Base-by-base conservation (phyloP, 2,329 filamentous ascomycete genomes). In the Aspergillus ruber region DNA sequence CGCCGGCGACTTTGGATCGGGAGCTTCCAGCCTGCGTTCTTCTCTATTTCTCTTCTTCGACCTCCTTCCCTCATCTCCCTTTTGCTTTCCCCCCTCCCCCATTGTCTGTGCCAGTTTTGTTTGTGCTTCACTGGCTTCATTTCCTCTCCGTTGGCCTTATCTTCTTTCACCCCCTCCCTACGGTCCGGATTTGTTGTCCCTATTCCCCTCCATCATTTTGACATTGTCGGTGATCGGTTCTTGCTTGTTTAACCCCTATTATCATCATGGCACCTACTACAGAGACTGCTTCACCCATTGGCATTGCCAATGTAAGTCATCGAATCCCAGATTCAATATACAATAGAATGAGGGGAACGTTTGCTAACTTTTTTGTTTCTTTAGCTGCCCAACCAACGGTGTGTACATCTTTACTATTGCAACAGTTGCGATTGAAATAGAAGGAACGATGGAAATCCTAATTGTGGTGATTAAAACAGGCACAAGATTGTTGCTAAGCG, bases 401-500 rank as follows among this genome's bases (percentile, higher is more conserved):
- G 74, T 65, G 68, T 61, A 65, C 80, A 79, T 54, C 83, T 29
- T 32, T 44, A 25, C 33, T 15, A 32, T 52, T 25, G 33, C 39
- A 43, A 43, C 41, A 17, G 48, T 45, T 35, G 25, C 40, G n/a
- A 32, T 39, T 15, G n/a, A 40, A 43, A 29, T 29, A 12, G 10
- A 12, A 45, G 46, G 41, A 41, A 48, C 33, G 43, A n/a, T 40
- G 25, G 42, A 20, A 25, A 23, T 54, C 49, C 57, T 65, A 57
- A 64, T 59, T 38, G 45, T 51, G 50, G 50, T 51, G 55, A 48
- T 55, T 29, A 29, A 12, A 17, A 54, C 60, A 82, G 80, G 64
- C 82, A 85, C 77, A 85, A 85, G 74, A 85, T 85, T 66, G 82
- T 85, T 63, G 82, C 82, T 53, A 85, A 84, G 74, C 86, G 94